Evolutionary conservation across 768 basidiomycete genomes (phyloP).

Genomic region (Lentinula sp.): DNA sequence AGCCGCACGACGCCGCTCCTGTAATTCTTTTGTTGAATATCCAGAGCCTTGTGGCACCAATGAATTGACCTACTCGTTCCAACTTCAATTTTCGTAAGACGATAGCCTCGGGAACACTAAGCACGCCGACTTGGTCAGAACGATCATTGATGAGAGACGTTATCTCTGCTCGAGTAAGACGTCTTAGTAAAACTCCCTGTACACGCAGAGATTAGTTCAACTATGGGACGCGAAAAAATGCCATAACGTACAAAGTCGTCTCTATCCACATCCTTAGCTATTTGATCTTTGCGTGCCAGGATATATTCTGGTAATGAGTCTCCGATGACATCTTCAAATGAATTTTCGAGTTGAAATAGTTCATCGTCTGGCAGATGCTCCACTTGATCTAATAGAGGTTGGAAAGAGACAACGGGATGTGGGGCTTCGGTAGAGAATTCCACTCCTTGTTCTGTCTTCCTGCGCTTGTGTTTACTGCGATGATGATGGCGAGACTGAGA

Average conservation of each 20-base stretch:
- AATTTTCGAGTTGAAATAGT: neutral
- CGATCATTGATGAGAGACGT: conserved; percentile 24
- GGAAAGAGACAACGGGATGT: neutral
- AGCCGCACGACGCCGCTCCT: conserved; percentile 26
- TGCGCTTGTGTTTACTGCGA: neutral
- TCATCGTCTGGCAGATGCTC: neutral
- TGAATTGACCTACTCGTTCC: conserved; percentile 24
- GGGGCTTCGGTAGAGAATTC: neutral
- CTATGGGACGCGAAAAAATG: neutral
- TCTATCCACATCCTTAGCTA: neutral
- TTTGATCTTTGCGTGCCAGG: neutral
- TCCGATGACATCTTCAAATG: neutral
- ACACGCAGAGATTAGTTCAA: neutral
- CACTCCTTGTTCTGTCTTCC: neutral
- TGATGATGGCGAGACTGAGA: neutral
- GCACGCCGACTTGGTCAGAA: conserved; percentile 10
- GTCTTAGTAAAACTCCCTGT: conserved; percentile 63
- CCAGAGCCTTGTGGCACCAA: neutral
- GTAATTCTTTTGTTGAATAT: conserved; percentile 6
- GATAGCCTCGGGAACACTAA: conserved; percentile 24
- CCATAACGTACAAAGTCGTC: conserved; percentile 3
- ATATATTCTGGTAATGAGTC: neutral
- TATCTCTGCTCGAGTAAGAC: conserved; percentile 36
- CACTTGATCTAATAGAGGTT: neutral
- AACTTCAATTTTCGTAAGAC: conserved; percentile 41